Percentiles rank a stretch among this genome's conserved stretches.
Conservation (phyloP, 257 asterid species). For the Asclepias syriaca region DNA sequence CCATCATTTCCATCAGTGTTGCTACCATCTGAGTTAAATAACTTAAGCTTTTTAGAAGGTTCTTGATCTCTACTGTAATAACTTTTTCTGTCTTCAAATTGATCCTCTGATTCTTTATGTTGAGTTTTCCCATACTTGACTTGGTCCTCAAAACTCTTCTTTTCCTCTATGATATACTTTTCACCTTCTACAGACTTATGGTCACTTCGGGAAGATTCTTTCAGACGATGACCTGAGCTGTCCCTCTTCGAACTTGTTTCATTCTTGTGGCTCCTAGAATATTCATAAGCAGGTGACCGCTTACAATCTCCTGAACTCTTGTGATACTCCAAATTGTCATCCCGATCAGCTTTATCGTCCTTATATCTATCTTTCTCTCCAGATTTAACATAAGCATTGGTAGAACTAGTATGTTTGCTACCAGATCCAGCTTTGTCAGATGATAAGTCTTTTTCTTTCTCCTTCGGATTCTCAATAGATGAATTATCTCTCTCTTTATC, state of each 20-base stretch:
- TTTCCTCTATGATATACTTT: conserved; percentile 37
- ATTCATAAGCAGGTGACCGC: conserved; percentile 49
- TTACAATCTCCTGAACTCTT: conserved; percentile 37
- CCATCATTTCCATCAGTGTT: conserved; percentile 38
- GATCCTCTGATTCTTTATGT: conserved; percentile 30
- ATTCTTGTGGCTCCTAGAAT: conserved; percentile 36
- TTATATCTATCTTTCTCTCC: conserved; percentile 35
- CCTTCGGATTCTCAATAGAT: conserved; percentile 13
- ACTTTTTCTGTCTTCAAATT: conserved; percentile 29
- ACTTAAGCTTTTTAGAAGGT: conserved; percentile 53
- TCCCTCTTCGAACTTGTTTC: conserved; percentile 47
- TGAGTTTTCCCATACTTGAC: conserved; percentile 33
- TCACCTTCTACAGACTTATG: conserved; percentile 34
- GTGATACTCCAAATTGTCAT: conserved; percentile 40
- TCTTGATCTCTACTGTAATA: conserved; percentile 36
- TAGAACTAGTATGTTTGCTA: conserved; percentile 35
- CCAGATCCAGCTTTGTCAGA: conserved; percentile 59
- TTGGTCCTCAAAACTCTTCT: conserved; percentile 35
- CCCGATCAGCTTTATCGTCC: conserved; percentile 41
- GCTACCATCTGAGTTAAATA: conserved; percentile 27
- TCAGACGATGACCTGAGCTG: conserved; percentile 40
- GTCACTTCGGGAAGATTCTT: conserved; percentile 44
- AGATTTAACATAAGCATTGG: conserved; percentile 31
- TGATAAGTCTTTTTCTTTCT: conserved; percentile 31
- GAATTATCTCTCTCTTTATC: conserved; percentile 30